Conservation (phyloP, 2,329 filamentous ascomycete genomes). For the Helotiales sp. region DNA sequence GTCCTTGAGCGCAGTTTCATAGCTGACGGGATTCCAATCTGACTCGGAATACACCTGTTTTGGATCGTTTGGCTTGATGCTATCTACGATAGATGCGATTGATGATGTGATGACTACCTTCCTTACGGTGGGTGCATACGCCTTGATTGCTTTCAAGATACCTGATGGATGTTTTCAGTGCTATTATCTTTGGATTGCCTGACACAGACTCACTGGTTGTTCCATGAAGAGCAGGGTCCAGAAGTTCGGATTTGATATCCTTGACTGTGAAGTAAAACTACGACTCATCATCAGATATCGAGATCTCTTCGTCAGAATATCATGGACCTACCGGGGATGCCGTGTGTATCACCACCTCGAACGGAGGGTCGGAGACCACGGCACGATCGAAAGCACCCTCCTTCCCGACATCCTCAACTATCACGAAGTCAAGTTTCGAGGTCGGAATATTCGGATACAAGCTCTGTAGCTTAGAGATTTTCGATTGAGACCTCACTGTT, state of each 20-base stretch:
- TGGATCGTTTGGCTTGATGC: constrained; percentile 33
- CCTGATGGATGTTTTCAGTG: constrained; percentile 28
- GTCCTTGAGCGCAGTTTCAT: constrained; percentile 48
- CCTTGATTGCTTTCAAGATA: constrained; percentile 52
- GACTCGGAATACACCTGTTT: constrained; percentile 49
- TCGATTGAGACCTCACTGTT: constrained; percentile 52
- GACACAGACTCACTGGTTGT: constrained; percentile 42
- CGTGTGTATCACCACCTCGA: constrained; percentile 75
- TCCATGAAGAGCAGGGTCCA: constrained; percentile 59
- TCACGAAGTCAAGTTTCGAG: constrained; percentile 47
- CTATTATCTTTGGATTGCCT: not conserved
- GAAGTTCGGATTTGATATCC: constrained; percentile 44
- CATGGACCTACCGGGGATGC: constrained; percentile 51
- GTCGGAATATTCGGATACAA: constrained; percentile 40
- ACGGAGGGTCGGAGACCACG: constrained; percentile 50
- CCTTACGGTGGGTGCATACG: constrained; percentile 44
- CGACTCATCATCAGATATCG: not conserved
- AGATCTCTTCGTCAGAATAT: not conserved
- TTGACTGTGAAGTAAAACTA: constrained; percentile 35
- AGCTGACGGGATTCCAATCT: constrained; percentile 59
- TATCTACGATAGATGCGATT: constrained; percentile 64
- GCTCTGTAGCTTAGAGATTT: constrained; percentile 48
- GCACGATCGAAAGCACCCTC: constrained; percentile 68
- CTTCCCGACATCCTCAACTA: constrained; percentile 74
- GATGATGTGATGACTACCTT: constrained; percentile 61